Percentiles rank a stretch among this genome's conserved stretches.
Evolutionary conservation across 2,329 filamentous ascomycete genomes (phyloP).

Genomic region (Coleophoma cylindrospora): DNA sequence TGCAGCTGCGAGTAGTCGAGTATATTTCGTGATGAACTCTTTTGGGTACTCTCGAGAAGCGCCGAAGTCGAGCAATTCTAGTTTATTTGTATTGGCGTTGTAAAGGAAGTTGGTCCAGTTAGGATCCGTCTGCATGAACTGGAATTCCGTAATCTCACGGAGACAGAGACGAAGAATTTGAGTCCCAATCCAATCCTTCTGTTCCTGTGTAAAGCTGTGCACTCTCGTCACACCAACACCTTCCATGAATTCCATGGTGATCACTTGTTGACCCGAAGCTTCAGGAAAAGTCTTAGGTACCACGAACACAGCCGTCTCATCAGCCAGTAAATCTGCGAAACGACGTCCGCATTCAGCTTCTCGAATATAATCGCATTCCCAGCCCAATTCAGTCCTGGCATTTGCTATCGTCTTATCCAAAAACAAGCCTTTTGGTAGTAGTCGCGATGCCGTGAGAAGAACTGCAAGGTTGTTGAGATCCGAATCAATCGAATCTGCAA

Average conservation of each 20-base stretch:
- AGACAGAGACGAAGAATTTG: constrained; percentile 89
- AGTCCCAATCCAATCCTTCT: constrained; percentile 94
- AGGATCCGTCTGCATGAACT: constrained; percentile 98
- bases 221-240: constrained; percentile 83
- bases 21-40: constrained; percentile 74
- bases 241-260: constrained; percentile 90
- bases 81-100: constrained; percentile 63
- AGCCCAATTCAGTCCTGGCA: constrained; percentile 82
- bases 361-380: constrained; percentile 94
- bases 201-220: constrained; percentile 68
- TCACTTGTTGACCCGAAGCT: constrained; percentile 78
- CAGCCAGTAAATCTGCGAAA: constrained; percentile 72
- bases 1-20: constrained; percentile 75
- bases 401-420: constrained; percentile 98
- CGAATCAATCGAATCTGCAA: constrained; percentile 92
- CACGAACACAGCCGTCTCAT: constrained; percentile 68
- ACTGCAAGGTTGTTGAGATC: constrained; percentile 92
- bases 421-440: constrained; percentile 87
- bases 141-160: constrained; percentile 89
- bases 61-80: constrained; percentile 94
- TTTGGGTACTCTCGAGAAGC: constrained; percentile 82
- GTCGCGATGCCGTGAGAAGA: constrained; percentile 81
- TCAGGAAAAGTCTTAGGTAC: constrained; percentile 75
- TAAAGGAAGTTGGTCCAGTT: constrained; percentile 99
- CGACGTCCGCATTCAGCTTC: constrained; percentile 77